These are phyloP conservation scores for Candida sanyaensis DNA, from an alignment of 1,139 yeast species.

Conservation along the genomic window DNA sequence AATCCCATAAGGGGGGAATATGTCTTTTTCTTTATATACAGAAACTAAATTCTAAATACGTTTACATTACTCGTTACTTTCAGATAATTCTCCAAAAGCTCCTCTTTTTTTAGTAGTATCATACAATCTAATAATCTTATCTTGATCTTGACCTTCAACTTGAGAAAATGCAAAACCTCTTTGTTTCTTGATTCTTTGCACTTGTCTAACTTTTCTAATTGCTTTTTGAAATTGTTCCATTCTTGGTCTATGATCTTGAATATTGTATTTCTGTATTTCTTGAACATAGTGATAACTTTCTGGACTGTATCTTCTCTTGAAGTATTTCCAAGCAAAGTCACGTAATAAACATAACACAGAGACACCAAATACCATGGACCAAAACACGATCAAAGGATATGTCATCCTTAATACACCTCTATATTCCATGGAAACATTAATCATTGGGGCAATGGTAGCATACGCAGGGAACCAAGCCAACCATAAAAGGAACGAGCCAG, in stretches of 20 bases:
- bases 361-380: conserved; percentile 80
- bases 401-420: conserved; percentile 75
- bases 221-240: conserved; percentile 97
- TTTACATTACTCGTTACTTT: conserved; percentile 13
- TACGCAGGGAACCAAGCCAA: conserved; percentile 83
- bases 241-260: conserved; percentile 91
- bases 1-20: neutral
- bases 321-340: conserved; percentile 93
- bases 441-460: conserved; percentile 80
- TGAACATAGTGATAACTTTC: conserved; percentile 94
- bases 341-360: conserved; percentile 79
- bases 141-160: conserved; percentile 91
- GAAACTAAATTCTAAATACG: neutral
- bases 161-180: conserved; percentile 99
- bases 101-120: conserved; percentile 81
- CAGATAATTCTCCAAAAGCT: conserved; percentile 48
- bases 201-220: conserved; percentile 95
- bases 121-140: conserved; percentile 85
- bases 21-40: too few species aligned
- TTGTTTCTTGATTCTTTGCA: conserved; percentile 96
- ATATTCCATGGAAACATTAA: conserved; percentile 82
- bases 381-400: conserved; percentile 77
- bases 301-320: conserved; percentile 87
- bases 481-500: conserved; percentile 91
- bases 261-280: conserved; percentile 93